Conservation (phyloP, 2,329 filamentous ascomycete species). For the Talaromyces sp. region DNA sequence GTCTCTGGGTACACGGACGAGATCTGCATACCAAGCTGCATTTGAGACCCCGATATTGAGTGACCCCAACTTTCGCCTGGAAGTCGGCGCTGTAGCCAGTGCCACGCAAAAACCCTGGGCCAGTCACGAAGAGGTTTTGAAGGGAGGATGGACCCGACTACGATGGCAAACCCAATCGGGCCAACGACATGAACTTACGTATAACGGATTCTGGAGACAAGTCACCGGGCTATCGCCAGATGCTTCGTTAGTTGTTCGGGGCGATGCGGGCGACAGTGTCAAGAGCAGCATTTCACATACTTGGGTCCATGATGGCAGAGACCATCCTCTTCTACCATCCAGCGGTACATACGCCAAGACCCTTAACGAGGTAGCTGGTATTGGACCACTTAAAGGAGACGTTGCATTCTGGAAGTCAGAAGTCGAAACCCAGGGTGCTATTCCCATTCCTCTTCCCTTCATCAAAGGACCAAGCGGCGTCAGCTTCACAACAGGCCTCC, state of each 20-base stretch:
- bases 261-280: constrained; percentile 82
- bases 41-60: constrained; percentile 78
- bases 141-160: constrained; percentile 70
- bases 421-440: constrained; percentile 69
- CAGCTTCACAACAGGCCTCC: constrained; percentile 74
- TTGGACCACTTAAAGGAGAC: constrained; percentile 77
- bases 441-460: constrained; percentile 68
- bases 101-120: constrained; percentile 88
- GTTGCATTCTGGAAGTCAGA: constrained; percentile 95
- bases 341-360: constrained; percentile 76
- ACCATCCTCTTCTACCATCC: constrained; percentile 79
- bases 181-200: constrained; percentile 71
- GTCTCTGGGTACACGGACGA: constrained; percentile 80
- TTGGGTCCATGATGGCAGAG: constrained; percentile 72
- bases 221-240: constrained; percentile 69
- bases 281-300: constrained; percentile 82
- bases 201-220: constrained; percentile 81
- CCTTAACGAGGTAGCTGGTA: constrained; percentile 76
- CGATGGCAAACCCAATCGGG: constrained; percentile 64
- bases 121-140: constrained; percentile 83
- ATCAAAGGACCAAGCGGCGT: constrained; percentile 67
- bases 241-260: constrained; percentile 75
- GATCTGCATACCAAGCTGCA: constrained; percentile 82
- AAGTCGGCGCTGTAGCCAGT: constrained; percentile 75
- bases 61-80: constrained; percentile 74